Evolutionary conservation across 177 flowering plant genomes (phyloP).

Genomic region (Telopea speciosissima): DNA sequence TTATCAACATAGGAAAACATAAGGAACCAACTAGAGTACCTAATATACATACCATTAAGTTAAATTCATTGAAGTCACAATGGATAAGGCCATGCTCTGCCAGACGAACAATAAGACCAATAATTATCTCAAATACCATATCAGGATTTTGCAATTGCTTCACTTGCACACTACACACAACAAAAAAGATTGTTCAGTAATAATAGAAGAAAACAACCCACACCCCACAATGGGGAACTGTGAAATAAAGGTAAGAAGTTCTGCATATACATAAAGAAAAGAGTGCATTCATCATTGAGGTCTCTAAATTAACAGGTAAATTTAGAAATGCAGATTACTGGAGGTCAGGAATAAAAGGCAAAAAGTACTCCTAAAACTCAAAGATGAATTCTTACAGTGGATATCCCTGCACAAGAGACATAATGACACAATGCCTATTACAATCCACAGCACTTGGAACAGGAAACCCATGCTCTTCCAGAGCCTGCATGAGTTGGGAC

Average conservation of each 20-base stretch:
- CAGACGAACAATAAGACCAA: slow-evolving; percentile 69
- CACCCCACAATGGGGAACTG: no score
- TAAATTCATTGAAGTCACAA: slow-evolving; percentile 96
- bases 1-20: no score
- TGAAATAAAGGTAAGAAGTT: no score
- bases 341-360: slow-evolving; percentile 1
- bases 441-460: slow-evolving; percentile 92
- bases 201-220: no score
- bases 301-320: no score
- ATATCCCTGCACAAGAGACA: slow-evolving; percentile 90
- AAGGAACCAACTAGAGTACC: slow-evolving; percentile 1
- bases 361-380: slow-evolving; percentile 1
- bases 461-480: slow-evolving; percentile 82
- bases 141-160: slow-evolving; percentile 82
- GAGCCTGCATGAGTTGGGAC: slow-evolving; percentile 42
- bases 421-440: slow-evolving; percentile 92
- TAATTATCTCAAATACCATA: slow-evolving; percentile 63
- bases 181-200: slow-evolving; percentile 6
- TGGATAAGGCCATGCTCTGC: slow-evolving; percentile 99
- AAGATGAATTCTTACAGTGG: slow-evolving; percentile 70
- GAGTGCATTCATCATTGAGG: no score
- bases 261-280: no score
- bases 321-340: not conserved
- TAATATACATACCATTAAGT: slow-evolving; percentile 62
- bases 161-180: slow-evolving; percentile 71